Evolutionary conservation across 2,329 filamentous ascomycete genomes (phyloP), one percentile per base, ranked within the genome.

Genomic region (Cladosporium austrohemisphaericum): DNA sequence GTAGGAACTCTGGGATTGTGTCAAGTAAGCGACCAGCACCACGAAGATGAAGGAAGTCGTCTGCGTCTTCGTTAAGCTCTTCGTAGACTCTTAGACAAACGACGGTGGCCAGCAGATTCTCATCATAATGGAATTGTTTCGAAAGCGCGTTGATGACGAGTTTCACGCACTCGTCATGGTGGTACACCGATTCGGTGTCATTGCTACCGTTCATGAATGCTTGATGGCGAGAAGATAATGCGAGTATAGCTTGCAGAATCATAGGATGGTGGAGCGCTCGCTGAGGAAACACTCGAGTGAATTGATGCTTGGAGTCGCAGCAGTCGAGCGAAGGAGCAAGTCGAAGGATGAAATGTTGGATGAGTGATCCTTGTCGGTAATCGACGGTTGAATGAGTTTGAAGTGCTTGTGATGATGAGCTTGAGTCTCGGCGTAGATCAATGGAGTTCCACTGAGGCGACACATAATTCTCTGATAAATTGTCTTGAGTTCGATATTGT

Each of bases 21-120:
- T 68, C 68, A 13, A 72, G 61, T 1, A 72, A 58, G 4, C 65
- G 60, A 29, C 65, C 69, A 1, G 68, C 69, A 1, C 69, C 69
- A 7, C 68, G 55, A 6, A 70, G 60, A 40, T 72, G 69, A 22
- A 64, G 64, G 40, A 65, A 60, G 18, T 68, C 60, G 23, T 71
- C 68, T 13, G 33, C 40, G n/a, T n/a, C 26, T 31, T 58, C 23
- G 45, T 64, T 61, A 52, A 66, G 64, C 51, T 68, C 65, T 51
- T 68, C 65, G 51, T 63, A 61, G 16, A 67, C 60, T 8, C 65
- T 60, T 5, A 68, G 57, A 18, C 67, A 64, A 14, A 64, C 61
- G 3, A 67, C 57, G 3, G 65, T 59, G 1, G 61, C 60, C 14
- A 68, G 56, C 16, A 66, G 52, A 16, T 61, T 61, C 33, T 67